Conservation (phyloP, 192 early-diverging fungal genomes). For the Dimargaris xerosporica region DNA sequence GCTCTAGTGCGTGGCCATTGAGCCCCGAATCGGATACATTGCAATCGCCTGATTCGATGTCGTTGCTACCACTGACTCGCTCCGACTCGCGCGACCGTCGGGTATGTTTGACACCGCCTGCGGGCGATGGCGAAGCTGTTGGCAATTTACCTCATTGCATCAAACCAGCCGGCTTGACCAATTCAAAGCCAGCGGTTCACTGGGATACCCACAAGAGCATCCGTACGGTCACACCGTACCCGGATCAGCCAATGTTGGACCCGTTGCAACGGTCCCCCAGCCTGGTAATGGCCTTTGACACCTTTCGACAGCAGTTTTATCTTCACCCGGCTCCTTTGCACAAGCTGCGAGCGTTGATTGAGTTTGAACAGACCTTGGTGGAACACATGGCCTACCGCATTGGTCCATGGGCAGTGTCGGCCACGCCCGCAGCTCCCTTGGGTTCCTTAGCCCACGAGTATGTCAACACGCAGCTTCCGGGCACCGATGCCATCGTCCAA, state of each 20-base stretch:
- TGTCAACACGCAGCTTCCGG: constrained; percentile 1
- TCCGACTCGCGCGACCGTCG: not conserved
- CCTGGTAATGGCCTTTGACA: constrained; percentile 2
- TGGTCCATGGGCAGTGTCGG: not conserved
- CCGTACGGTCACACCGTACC: not conserved
- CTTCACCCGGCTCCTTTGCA: constrained; percentile 11
- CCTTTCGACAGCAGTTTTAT: constrained; percentile 9
- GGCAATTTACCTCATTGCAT: not conserved
- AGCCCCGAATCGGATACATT: no score
- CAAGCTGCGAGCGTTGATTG: not conserved
- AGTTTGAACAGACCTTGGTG: constrained; percentile 2
- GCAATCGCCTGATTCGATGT: no score
- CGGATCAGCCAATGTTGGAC: not conserved
- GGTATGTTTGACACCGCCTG: not conserved
- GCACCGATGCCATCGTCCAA: constrained; percentile 1
- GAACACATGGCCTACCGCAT: not conserved
- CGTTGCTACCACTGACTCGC: no score
- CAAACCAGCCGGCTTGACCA: not conserved
- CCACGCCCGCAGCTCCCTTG: not conserved
- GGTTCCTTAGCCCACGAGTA: not conserved
- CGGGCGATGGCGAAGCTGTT: not conserved
- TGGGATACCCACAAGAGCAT: no score
- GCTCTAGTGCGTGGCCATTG: no score
- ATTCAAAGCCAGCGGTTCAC: not conserved
- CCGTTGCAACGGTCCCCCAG: not conserved